A percentile compares a stretch with the other conserved stretches of the same genome.
phyloP scores from a whole-genome alignment of 164 flowering plant genomes.

The Umbilicus rupestris region DNA sequence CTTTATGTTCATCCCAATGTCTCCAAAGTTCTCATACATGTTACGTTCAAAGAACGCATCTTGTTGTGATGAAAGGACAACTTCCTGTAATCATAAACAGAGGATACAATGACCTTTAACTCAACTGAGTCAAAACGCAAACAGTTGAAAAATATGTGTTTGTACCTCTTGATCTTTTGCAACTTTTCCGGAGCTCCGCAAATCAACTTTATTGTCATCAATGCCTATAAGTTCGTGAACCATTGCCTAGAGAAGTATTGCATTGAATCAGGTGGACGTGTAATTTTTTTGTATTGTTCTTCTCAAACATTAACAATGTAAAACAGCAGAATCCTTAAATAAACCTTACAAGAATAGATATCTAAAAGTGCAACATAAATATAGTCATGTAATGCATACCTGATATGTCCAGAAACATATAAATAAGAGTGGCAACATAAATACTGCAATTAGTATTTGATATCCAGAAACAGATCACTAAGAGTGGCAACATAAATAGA shows the following conservation, averaged over 20 bases:
- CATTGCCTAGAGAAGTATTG: slow-evolving; percentile 62
- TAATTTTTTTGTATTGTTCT: background rate
- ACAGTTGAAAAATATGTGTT: background rate
- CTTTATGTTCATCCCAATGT: slow-evolving; percentile 94
- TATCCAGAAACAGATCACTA: background rate
- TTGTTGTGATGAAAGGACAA: slow-evolving; percentile 87
- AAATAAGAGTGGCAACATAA: background rate
- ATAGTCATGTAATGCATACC: background rate
- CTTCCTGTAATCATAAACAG: slow-evolving; percentile 47
- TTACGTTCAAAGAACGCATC: slow-evolving; percentile 86
- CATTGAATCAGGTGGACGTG: background rate
- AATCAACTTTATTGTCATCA: slow-evolving; percentile 83
- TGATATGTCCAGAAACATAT: background rate
- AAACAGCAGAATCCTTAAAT: background rate
- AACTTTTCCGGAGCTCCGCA: slow-evolving; percentile 47
- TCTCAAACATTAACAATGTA: background rate
- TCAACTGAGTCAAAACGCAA: background rate
- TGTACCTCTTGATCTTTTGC: slow-evolving; percentile 86
- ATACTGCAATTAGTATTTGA: background rate
- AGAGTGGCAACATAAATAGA: background rate
- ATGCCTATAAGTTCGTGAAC: slow-evolving; percentile 91
- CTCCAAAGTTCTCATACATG: slow-evolving; percentile 98
- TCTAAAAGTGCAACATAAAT: background rate
- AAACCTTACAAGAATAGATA: background rate
- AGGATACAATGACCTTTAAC: background rate